Evolutionary conservation across 225 moss, liverwort and hornwort genomes (phyloP).

Genomic region (Marchantia polymorpha): DNA sequence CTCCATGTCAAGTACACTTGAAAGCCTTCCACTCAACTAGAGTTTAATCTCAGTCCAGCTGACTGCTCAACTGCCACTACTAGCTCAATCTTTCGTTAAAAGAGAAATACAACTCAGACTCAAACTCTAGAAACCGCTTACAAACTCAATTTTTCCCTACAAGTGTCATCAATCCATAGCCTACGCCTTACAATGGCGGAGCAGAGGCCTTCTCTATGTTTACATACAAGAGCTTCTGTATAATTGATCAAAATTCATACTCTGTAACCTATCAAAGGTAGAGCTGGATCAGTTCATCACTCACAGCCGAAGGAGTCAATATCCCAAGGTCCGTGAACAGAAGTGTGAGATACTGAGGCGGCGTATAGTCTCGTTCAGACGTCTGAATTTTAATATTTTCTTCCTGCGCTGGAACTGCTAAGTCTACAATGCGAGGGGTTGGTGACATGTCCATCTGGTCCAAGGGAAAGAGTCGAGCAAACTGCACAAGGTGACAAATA

Average conservation of each 20-base stretch:
- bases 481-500: slow-evolving; percentile 34
- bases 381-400: slow-evolving; percentile 48
- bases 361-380: slow-evolving; percentile 62
- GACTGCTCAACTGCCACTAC: background rate
- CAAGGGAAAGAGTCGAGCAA: slow-evolving; percentile 69
- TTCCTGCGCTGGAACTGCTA: slow-evolving; percentile 49
- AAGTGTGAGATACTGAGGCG: slow-evolving; percentile 61
- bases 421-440: slow-evolving; percentile 55
- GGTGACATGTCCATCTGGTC: slow-evolving; percentile 69
- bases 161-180: background rate
- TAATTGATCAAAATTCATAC: background rate
- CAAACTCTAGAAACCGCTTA: background rate
- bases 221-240: background rate
- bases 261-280: slow-evolving; percentile 41
- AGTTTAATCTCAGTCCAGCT: background rate
- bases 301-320: slow-evolving; percentile 69
- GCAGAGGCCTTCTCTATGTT: background rate
- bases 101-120: background rate
- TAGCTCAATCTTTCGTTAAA: background rate
- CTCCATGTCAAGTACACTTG: background rate
- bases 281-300: slow-evolving; percentile 72
- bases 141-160: background rate
- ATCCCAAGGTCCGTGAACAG: slow-evolving; percentile 77
- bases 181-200: background rate
- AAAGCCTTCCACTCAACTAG: background rate